Base-by-base conservation (phyloP, 805 yeast species). In the Candida saitoana region DNA sequence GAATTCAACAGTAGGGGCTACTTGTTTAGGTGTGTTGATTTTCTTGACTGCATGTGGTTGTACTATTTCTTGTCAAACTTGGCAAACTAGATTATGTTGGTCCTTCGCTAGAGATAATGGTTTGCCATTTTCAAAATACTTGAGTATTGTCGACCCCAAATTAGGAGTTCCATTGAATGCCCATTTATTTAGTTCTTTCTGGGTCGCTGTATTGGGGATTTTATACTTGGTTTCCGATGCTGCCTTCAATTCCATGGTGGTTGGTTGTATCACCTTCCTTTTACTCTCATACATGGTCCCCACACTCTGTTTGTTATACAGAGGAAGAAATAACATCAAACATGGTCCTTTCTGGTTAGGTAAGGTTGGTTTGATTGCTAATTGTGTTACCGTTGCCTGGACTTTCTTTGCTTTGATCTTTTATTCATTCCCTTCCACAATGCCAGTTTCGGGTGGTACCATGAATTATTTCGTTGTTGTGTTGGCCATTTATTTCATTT, bases 381-480 rank as follows among this genome's bases (percentile, higher is more conserved):
- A 67, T 50, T 41, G 56, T 32, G 49, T 67, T 19, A 60, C 68
- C 20, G 46, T 67, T 18, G 38, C 39, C 16, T 67, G 71, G 71
- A 51, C 65, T 6, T 16, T 63, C 8, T 66, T 67, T 46, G 70
- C 69, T 19, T 46, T 62, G 45, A 67, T 64, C 3, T 63, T 67
- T 51, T 65, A 58, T 50, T 63, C 70, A 18, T 66, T 67, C 52
- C 73, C 73, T 38, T 38, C 78, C 18, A 65, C 64, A 8, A 69
- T 77, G 74, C 90, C 89, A 2, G 88, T 73, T 2, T 67, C 71
- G 2, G 73, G 70, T 27, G 74, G 76, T 32, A 71, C 73, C 47
- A 84, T 84, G 89, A 84, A 84, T 57, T 84, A 84, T 50, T 80
- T 81, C 12, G 59, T 75, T 24, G 84, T 74, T 6, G 84, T 78